Percentiles rank a stretch among this genome's conserved stretches.
Conservation (phyloP, 164 flowering plant genomes). For the Euptelea pleiosperma region DNA sequence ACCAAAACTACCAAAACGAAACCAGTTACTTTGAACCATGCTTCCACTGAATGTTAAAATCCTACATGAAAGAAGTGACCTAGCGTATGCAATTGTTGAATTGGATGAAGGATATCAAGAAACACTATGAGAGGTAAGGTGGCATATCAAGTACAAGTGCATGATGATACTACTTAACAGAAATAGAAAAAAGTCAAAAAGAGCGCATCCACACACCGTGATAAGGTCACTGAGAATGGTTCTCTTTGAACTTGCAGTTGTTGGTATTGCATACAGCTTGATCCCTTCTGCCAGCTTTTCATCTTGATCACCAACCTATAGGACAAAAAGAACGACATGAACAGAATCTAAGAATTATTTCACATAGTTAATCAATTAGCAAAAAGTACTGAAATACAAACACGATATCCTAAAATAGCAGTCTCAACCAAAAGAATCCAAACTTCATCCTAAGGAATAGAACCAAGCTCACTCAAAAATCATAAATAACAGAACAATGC, state of each 20-base stretch:
- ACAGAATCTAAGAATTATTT: not conserved
- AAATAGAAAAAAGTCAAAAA: not conserved
- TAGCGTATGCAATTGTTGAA: not conserved
- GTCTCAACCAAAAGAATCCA: not conserved
- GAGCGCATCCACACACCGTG: slow-evolving; percentile 38
- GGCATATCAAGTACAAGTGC: not conserved
- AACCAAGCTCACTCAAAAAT: too few species aligned
- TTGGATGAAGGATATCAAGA: not conserved
- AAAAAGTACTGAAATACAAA: too few species aligned
- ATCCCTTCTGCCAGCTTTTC: slow-evolving; percentile 97
- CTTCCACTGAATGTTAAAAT: not conserved
- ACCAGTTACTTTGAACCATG: too few species aligned
- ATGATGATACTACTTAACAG: not conserved
- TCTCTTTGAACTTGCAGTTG: slow-evolving; percentile 83
- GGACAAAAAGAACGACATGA: not conserved
- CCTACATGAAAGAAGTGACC: not conserved
- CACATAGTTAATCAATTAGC: too few species aligned
- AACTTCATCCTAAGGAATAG: not conserved
- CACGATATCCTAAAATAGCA: too few species aligned
- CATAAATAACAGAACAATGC: not conserved
- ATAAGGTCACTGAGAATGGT: slow-evolving; percentile 84
- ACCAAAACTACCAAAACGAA: too few species aligned
- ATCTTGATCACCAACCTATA: slow-evolving; percentile 89
- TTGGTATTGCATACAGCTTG: slow-evolving; percentile 76
- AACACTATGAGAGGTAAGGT: too few species aligned